Conservation (phyloP, 2,329 filamentous ascomycete genomes). For the Apiospora saccharicola region DNA sequence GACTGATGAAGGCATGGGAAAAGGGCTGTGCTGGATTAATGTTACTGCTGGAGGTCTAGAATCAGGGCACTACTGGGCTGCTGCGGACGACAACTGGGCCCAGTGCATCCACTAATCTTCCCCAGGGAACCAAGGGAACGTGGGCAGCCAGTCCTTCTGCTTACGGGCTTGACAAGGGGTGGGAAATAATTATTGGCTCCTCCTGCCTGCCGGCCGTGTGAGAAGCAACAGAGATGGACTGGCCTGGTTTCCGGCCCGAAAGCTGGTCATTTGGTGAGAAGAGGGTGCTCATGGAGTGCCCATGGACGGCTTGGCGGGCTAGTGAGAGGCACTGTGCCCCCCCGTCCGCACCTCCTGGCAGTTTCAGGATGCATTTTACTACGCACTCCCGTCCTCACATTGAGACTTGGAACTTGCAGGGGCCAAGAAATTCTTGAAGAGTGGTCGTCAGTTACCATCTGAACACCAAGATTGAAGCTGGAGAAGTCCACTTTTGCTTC, state of each 20-base stretch:
- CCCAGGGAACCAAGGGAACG: constrained; percentile 20
- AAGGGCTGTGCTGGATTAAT: constrained; percentile 20
- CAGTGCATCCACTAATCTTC: constrained; percentile 2
- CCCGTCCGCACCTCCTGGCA: constrained; percentile 13
- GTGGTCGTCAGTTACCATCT: constrained; percentile 9
- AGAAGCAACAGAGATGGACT: background rate
- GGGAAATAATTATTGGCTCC: background rate
- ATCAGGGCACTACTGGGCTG: constrained; percentile 13
- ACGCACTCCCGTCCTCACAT: background rate
- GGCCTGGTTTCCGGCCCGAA: background rate
- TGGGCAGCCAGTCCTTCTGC: background rate
- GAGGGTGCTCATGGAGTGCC: background rate
- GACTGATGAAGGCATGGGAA: background rate
- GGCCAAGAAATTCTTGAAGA: background rate
- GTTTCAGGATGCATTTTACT: constrained; percentile 16
- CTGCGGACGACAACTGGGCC: constrained; percentile 11
- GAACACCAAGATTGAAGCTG: constrained; percentile 16
- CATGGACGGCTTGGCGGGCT: background rate
- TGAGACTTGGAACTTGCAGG: constrained; percentile 6
- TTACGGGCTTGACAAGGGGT: constrained; percentile 5
- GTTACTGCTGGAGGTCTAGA: constrained; percentile 10
- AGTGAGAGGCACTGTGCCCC: background rate
- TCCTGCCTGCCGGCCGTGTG: background rate
- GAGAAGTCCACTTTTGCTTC: constrained; percentile 7
- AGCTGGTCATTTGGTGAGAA: background rate